Base-by-base conservation (phyloP, 2,329 filamentous ascomycete genomes). In the Cordyceps javanica region DNA sequence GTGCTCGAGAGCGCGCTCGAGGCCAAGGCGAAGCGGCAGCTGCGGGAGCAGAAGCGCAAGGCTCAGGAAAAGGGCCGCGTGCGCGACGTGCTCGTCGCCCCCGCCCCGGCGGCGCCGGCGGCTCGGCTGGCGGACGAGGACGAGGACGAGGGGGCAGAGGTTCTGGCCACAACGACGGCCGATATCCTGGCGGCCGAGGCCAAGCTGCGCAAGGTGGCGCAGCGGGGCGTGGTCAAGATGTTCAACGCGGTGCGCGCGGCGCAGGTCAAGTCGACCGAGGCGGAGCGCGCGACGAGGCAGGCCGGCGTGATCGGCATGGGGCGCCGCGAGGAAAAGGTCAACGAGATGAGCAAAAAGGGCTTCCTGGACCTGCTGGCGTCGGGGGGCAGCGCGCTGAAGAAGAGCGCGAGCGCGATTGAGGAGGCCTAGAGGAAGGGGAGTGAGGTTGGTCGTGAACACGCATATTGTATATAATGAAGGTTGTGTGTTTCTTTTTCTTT, bases 311-410 rank as follows among this genome's bases (percentile, higher is more conserved):
- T 96, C 32, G 93, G 93, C 2, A 85, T 91, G 67, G 82, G 82
- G 61, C 85, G 89, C 72, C 84, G 91, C 63, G 88, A 95, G 73
- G 91, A 95, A 74, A 91, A 88, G 76, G 80, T 96, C 54, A 94
- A 90, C 63, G 92, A 97, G 78, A 94, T 99, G 87, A 96, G 89
- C 71, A 95, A 96, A 77, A 90, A 97, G 75, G 92, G 93, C 0
- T 99, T 97, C 75, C 73, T 99, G 71, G 93, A 97, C 61, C 75
- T 97, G 71, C 96, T 99, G 69, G 82, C 83, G 4, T 82, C 80
- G 2, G 82, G 83, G 21, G 83, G 83, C 11, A 82, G 82, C 1
- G 77, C 76, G 23, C 62, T 84, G 64, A 86, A 83, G 66, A 84
- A 82, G 72, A 78, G 79, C 7, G 78, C 72, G 5, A 67, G 79